phyloP scores from a whole-genome alignment of 2,329 filamentous ascomycete genomes.

The Colletotrichum sp. region DNA sequence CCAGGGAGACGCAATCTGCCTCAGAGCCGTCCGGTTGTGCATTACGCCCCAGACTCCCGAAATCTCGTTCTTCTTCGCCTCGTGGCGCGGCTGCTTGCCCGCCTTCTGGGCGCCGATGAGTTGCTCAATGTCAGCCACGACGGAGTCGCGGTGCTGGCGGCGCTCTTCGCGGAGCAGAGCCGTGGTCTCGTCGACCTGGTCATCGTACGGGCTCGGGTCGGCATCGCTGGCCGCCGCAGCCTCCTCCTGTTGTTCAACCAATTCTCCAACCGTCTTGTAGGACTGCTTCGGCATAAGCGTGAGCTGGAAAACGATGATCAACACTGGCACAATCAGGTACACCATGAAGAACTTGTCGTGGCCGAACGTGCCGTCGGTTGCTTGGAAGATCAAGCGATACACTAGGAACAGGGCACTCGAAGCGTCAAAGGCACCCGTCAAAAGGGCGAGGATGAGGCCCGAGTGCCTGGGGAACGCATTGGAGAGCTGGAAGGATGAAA shows the following conservation, averaged over 20 bases:
- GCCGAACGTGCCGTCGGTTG: constrained; percentile 58
- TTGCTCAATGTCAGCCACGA: constrained; percentile 74
- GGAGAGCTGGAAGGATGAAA: constrained; percentile 83
- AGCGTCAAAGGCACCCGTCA: constrained; percentile 85
- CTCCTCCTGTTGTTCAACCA: constrained; percentile 74
- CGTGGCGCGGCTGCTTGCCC: constrained; percentile 66
- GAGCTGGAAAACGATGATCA: constrained; percentile 71
- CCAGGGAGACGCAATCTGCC: constrained; percentile 83
- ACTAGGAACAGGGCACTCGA: constrained; percentile 80
- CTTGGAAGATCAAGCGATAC: constrained; percentile 74
- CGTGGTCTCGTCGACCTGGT: constrained; percentile 64
- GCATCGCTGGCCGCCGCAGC: constrained; percentile 34
- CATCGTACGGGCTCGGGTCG: constrained; percentile 46
- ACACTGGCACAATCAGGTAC: constrained; percentile 73
- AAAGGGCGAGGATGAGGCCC: constrained; percentile 78
- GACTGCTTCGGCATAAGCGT: constrained; percentile 75
- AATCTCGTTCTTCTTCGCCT: constrained; percentile 72
- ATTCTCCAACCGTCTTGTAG: constrained; percentile 85
- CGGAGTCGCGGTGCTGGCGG: constrained; percentile 63
- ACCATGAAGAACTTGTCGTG: constrained; percentile 72
- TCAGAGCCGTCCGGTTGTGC: constrained; percentile 71
- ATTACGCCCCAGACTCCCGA: constrained; percentile 88
- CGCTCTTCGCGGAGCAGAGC: constrained; percentile 61
- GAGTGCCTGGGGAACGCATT: constrained; percentile 82
- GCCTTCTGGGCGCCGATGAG: constrained; percentile 70